phyloP scores from a whole-genome alignment of 306 rosid species.

The Fragaria iinumae region DNA sequence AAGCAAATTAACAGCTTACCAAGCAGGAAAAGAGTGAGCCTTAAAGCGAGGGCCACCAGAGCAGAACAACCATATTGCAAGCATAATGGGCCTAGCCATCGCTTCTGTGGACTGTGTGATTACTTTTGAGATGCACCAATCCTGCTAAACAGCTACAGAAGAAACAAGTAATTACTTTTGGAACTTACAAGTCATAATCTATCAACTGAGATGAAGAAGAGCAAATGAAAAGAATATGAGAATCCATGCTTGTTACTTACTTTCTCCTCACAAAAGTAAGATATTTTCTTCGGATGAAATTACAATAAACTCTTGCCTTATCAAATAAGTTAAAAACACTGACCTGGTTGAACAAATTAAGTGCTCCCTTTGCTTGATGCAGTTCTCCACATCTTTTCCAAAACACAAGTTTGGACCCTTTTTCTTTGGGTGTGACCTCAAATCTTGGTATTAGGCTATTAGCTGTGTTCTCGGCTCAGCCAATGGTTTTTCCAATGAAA shows the following conservation, averaged over 20 bases:
- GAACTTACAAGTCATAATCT: neutral
- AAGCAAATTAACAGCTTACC: conserved; percentile 57
- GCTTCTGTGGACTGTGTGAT: conserved; percentile 52
- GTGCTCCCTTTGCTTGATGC: conserved; percentile 52
- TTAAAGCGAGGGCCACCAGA: conserved; percentile 67
- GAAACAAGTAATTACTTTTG: conserved; percentile 10
- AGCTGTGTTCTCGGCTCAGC: conserved; percentile 23
- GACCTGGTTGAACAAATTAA: conserved; percentile 67
- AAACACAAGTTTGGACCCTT: conserved; percentile 56
- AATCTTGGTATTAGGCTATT: conserved; percentile 5
- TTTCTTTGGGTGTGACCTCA: conserved; percentile 77
- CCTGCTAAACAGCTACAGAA: conserved; percentile 50
- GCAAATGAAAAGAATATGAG: neutral
- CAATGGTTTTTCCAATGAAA: too few species aligned
- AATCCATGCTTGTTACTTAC: neutral
- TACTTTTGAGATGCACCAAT: conserved; percentile 50
- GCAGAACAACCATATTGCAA: conserved; percentile 54
- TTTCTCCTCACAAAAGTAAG: neutral
- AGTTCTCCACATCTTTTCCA: conserved; percentile 64
- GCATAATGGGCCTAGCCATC: conserved; percentile 47
- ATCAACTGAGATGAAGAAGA: conserved; percentile 5
- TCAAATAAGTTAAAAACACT: conserved; percentile 25
- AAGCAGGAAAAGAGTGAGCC: conserved; percentile 68
- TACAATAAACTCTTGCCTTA: conserved; percentile 4
- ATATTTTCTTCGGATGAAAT: neutral